phyloP scores from a whole-genome alignment of 2,329 filamentous ascomycete genomes.

The Monilinia aucupariae region DNA sequence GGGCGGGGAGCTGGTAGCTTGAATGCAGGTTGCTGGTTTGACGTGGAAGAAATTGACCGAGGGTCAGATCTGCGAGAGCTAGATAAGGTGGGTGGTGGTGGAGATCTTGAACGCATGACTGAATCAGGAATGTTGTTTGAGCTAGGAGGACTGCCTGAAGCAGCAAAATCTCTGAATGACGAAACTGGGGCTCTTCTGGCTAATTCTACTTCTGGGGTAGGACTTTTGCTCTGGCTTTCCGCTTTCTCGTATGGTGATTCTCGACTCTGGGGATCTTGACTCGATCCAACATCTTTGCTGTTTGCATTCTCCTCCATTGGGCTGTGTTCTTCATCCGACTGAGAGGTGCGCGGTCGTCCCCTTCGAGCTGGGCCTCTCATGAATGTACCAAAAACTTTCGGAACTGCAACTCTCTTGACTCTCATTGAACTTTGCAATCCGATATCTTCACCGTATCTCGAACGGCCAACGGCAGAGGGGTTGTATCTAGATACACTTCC shows the following conservation, averaged over 20 bases:
- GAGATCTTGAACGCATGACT: constrained; percentile 31
- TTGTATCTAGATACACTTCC: constrained; percentile 49
- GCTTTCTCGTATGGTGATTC: constrained; percentile 26
- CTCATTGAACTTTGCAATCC: constrained; percentile 69
- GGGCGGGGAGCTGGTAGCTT: constrained; percentile 51
- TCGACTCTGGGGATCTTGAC: constrained; percentile 32
- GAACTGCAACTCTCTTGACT: constrained; percentile 62
- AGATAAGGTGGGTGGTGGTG: constrained; percentile 29
- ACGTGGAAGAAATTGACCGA: constrained; percentile 40
- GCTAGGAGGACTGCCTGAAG: constrained; percentile 56
- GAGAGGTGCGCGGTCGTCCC: constrained; percentile 55
- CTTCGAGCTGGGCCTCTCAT: constrained; percentile 74
- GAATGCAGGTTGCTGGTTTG: constrained; percentile 47
- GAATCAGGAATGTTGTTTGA: constrained; percentile 35
- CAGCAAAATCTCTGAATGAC: constrained; percentile 36
- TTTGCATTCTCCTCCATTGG: constrained; percentile 35
- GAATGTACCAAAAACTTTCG: constrained; percentile 67
- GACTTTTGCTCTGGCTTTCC: constrained; percentile 31
- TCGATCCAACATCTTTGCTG: constrained; percentile 31
- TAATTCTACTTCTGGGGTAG: constrained; percentile 26
- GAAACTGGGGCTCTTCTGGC: constrained; percentile 1
- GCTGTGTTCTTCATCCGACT: constrained; percentile 42
- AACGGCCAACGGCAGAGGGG: constrained; percentile 45
- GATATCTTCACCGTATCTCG: constrained; percentile 55
- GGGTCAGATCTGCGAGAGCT: constrained; percentile 32